Base-by-base conservation (phyloP, 2,329 filamentous ascomycete species). In the Cordyceps tenuipes region DNA sequence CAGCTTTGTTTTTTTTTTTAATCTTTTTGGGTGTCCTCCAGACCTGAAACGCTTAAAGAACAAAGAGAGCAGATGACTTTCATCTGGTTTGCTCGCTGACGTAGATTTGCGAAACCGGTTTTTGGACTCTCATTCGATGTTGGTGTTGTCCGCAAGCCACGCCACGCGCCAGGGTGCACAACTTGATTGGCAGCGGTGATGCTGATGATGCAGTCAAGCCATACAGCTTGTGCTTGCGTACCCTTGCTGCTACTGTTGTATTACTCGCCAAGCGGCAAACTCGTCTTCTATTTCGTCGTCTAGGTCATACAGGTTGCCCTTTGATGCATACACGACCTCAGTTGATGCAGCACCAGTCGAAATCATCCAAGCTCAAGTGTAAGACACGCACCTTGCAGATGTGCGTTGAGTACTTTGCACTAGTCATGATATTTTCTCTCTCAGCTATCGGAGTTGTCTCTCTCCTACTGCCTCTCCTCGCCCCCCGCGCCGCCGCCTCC, bases 191-290 rank as follows among this genome's bases (percentile, higher is more conserved):
- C n/a, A 23, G 43, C 10, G 39, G 21, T 55, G 58, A 48, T 58
- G 55, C 41, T 21, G 51, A 54, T 55, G 58, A 52, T 58, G 55
- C 47, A 46, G 49, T 58, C 43, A 21, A 52, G 31, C 48, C 57
- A 53, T 36, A 29, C 29, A 9, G 23, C 58, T 19, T 50, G 12
- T 9, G 23, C 26, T 56, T 49, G 29, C 29, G 29, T 8, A 29
- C 29, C 29, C n/a, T 34, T 54, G 43, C n/a, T 21, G 7, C n/a
- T 23, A 19, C n/a, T 13, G 23, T 48, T 19, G 34, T 47, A 5
- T 4, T 19, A 29, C 17, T 49, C 26, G 3, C 19, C 19, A 9
- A 44, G 5, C 13, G 10, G n/a, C 34, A 23, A 54, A 19, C 23
- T n/a, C 26, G 4, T 21, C 6, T 31, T 44, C n/a, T 15, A n/a